These are phyloP conservation scores for Stagonosporopsis cucurbitacearum DNA, from an alignment of 2,329 filamentous ascomycete species.

Conservation along the genomic window DNA sequence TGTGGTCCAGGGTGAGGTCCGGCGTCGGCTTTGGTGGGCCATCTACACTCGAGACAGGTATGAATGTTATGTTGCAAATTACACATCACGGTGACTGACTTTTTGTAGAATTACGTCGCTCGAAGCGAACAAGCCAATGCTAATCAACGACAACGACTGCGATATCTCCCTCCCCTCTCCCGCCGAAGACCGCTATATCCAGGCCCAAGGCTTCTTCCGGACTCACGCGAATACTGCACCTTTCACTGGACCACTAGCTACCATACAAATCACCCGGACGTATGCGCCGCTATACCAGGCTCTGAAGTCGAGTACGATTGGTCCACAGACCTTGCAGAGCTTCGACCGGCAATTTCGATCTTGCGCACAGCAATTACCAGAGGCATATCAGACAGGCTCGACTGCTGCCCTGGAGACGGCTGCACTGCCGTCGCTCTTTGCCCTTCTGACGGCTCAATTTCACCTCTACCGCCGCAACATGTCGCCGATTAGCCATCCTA, in stretches of 20 bases:
- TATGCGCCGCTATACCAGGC: slow-evolving; percentile 76
- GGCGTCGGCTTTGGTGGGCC: slow-evolving; percentile 90
- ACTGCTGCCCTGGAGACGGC: slow-evolving; percentile 73
- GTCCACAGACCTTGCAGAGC: slow-evolving; percentile 70
- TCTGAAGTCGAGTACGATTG: slow-evolving; percentile 68
- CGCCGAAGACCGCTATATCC: slow-evolving; percentile 80
- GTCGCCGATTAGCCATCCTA: slow-evolving; percentile 69
- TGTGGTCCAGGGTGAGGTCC: slow-evolving; percentile 81
- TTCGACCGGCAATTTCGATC: slow-evolving; percentile 82
- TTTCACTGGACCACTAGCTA: slow-evolving; percentile 73
- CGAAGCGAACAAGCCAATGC: slow-evolving; percentile 78
- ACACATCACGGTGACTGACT: background rate
- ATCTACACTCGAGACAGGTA: slow-evolving; percentile 88
- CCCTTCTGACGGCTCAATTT: slow-evolving; percentile 83
- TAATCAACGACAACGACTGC: slow-evolving; percentile 89
- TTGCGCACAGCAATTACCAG: slow-evolving; percentile 77
- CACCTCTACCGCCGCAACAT: slow-evolving; percentile 90
- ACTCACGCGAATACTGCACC: slow-evolving; percentile 54
- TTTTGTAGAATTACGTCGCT: slow-evolving; percentile 69
- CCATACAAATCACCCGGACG: slow-evolving; percentile 81
- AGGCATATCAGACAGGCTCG: slow-evolving; percentile 72
- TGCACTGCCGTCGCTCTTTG: slow-evolving; percentile 75
- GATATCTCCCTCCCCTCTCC: slow-evolving; percentile 80
- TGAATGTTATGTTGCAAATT: slow-evolving; percentile 20
- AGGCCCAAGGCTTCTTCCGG: slow-evolving; percentile 56